Percentiles rank a stretch among this genome's conserved stretches.
Conservation (phyloP, 2,329 filamentous ascomycete genomes). For the Pestalotiopsis sp. region DNA sequence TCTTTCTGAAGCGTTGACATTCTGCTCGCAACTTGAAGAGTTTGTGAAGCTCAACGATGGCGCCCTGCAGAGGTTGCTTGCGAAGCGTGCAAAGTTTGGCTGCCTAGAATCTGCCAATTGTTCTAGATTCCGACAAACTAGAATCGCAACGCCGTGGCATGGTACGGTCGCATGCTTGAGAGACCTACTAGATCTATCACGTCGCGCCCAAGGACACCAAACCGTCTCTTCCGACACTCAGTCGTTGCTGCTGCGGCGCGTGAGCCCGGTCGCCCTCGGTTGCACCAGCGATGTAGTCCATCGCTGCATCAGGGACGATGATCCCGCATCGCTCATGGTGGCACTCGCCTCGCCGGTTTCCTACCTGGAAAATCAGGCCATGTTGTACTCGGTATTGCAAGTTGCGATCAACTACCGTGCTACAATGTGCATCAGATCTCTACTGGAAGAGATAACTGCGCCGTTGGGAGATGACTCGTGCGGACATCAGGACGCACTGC, state of each 20-base stretch:
- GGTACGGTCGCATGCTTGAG: background rate
- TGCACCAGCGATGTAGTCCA: conserved; percentile 14
- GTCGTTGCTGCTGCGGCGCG: conserved; percentile 13
- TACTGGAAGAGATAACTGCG: conserved; percentile 15
- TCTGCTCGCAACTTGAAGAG: conserved; percentile 6
- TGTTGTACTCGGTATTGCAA: conserved; percentile 17
- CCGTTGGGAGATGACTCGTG: conserved; percentile 11
- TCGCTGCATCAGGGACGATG: conserved; percentile 11
- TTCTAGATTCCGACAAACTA: background rate
- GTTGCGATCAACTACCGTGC: conserved; percentile 14
- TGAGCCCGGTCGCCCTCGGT: conserved; percentile 11
- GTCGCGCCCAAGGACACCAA: background rate
- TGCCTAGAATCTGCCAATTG: background rate
- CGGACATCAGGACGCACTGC: conserved; percentile 15
- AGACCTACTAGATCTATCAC: background rate
- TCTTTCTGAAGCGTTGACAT: conserved; percentile 10
- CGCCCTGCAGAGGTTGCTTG: conserved; percentile 13
- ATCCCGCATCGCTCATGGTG: conserved; percentile 16
- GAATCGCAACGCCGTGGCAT: conserved; percentile 9
- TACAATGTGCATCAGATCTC: conserved; percentile 14
- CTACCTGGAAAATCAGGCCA: conserved; percentile 17
- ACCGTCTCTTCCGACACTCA: background rate
- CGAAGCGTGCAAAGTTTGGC: background rate
- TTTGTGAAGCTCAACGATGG: conserved; percentile 13
- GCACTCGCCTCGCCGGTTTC: conserved; percentile 15